phyloP scores from a whole-genome alignment of 2,329 filamentous ascomycete genomes.

The Ambrosiella beaveri region DNA sequence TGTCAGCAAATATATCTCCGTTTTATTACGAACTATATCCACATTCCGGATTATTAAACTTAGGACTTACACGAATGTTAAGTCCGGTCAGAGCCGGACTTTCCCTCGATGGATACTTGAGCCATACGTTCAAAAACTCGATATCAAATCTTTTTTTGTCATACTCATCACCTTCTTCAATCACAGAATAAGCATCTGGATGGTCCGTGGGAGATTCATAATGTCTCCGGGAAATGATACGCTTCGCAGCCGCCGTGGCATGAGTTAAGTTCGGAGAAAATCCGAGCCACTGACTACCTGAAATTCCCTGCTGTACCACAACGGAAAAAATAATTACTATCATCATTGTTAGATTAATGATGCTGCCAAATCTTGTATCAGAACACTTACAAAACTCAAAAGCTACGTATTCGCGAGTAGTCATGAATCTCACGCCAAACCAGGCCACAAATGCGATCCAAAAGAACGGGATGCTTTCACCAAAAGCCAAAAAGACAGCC shows the following conservation, averaged over 20 bases:
- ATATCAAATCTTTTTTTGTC: constrained; percentile 1
- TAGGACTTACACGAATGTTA: constrained; percentile 11
- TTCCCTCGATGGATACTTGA: constrained; percentile 13
- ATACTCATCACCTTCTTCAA: not conserved
- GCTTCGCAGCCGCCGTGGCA: constrained; percentile 39
- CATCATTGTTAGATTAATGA: not conserved
- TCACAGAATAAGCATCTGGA: not conserved
- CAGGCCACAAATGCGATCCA: constrained; percentile 14
- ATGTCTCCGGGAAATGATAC: constrained; percentile 23
- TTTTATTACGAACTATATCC: not conserved
- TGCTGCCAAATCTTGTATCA: not conserved
- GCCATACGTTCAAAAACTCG: constrained; percentile 14
- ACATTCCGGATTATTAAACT: not conserved
- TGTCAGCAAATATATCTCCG: not conserved
- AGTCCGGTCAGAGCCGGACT: constrained; percentile 11
- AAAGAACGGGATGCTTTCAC: constrained; percentile 11
- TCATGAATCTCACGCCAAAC: constrained; percentile 12
- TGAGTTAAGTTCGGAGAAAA: constrained; percentile 49
- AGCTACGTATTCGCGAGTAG: constrained; percentile 7
- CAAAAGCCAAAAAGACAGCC: constrained; percentile 9
- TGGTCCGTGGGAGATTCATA: not conserved
- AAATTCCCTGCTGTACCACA: constrained; percentile 13
- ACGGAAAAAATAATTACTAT: constrained; percentile 13
- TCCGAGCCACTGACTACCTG: constrained; percentile 42
- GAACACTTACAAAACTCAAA: constrained; percentile 13